Evolutionary conservation across 2,329 filamentous ascomycete genomes (phyloP).

Genomic region (Tolypocladium cylindrosporum): DNA sequence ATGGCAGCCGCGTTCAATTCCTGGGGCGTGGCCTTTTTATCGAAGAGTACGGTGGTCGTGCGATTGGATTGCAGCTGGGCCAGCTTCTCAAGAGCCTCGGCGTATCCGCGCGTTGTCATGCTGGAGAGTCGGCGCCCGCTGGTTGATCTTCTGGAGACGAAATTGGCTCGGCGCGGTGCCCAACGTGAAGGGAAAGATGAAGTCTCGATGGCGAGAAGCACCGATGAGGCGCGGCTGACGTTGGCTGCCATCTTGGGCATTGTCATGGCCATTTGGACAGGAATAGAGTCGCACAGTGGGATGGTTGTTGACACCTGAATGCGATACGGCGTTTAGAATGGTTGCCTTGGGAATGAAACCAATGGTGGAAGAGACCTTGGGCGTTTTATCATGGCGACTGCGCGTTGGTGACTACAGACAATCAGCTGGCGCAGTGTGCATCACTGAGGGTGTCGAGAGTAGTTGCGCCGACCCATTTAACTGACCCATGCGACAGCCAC

Average conservation of each 20-base stretch:
- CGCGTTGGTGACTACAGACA: background rate
- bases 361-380: background rate
- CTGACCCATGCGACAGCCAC: background rate
- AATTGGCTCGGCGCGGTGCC: background rate
- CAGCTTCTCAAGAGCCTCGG: conserved; percentile 64
- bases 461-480: background rate
- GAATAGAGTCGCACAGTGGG: background rate
- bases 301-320: background rate
- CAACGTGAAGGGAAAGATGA: background rate
- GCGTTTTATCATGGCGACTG: background rate
- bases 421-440: background rate
- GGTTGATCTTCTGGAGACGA: background rate
- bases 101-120: conserved; percentile 29
- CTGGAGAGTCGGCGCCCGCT: conserved; percentile 3
- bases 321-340: no score
- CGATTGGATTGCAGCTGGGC: conserved; percentile 74
- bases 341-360: background rate
- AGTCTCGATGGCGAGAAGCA: background rate
- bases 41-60: conserved; percentile 45
- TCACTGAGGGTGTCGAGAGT: no score
- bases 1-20: conserved; percentile 64
- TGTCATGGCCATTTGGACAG: background rate
- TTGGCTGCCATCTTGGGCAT: background rate
- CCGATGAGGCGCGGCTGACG: background rate
- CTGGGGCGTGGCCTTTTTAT: conserved; percentile 32